Conservation (phyloP, 768 basidiomycete genomes). For the Galerina sulciceps region DNA sequence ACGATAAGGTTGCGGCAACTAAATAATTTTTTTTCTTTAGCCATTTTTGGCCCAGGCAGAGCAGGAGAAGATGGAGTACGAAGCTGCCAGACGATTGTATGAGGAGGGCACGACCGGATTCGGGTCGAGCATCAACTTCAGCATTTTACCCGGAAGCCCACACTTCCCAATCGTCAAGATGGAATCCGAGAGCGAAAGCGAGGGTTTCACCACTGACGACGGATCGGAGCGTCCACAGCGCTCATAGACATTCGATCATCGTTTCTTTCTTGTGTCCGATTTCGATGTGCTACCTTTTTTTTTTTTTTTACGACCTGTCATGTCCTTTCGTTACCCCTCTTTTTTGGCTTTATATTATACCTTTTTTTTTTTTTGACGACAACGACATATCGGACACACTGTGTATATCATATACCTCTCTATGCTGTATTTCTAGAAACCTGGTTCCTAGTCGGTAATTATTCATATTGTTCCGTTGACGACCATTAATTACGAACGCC, state of each 20-base stretch:
- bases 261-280: constrained; percentile 10
- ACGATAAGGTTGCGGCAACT: neutral
- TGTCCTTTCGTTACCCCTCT: constrained; percentile 18
- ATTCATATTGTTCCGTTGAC: constrained; percentile 19
- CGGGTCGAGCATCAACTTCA: constrained; percentile 80
- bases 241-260: constrained; percentile 22
- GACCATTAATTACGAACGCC: constrained; percentile 22
- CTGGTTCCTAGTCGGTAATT: constrained; percentile 11
- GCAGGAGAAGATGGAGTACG: constrained; percentile 94
- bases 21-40: constrained; percentile 42
- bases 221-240: constrained; percentile 33
- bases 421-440: constrained; percentile 42
- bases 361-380: constrained; percentile 26
- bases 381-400: constrained; percentile 22
- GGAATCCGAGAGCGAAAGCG: constrained; percentile 74
- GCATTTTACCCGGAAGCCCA: constrained; percentile 74
- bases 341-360: constrained; percentile 32
- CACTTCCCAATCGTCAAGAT: constrained; percentile 64
- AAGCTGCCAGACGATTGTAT: constrained; percentile 82
- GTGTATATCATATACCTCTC: constrained; percentile 29
- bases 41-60: constrained; percentile 94
- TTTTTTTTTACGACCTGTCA: constrained; percentile 42
- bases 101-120: constrained; percentile 79
- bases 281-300: constrained; percentile 17
- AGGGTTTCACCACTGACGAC: constrained; percentile 60